phyloP scores from a whole-genome alignment of 208 protist species.

The Crithidia acanthocephali region DNA sequence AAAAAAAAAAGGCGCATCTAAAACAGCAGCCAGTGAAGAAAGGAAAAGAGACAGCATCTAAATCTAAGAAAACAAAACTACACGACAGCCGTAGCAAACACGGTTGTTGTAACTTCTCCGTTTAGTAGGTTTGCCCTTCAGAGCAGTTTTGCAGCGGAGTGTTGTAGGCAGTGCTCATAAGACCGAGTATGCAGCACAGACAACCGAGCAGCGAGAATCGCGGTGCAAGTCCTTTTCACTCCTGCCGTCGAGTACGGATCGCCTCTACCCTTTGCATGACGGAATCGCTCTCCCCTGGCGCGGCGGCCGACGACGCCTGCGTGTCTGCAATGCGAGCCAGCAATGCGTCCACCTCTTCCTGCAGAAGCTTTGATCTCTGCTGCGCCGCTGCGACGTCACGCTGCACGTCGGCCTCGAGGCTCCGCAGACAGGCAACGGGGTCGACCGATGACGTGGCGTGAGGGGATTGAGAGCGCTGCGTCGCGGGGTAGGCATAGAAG shows the following conservation, averaged over 20 bases:
- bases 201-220: too few relatives aligned
- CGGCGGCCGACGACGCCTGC: neutral
- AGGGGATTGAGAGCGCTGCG: conserved; percentile 9
- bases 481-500: conserved; percentile 3
- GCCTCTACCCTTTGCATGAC: conserved; percentile 19
- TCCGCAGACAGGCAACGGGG: conserved; percentile 24
- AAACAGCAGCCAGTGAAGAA: too few relatives aligned
- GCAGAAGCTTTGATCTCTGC: conserved; percentile 14
- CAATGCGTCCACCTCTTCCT: conserved; percentile 27
- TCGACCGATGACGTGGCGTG: conserved; percentile 19
- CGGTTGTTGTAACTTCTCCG: too few relatives aligned
- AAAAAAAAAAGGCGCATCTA: too few relatives aligned
- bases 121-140: too few relatives aligned
- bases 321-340: conserved; percentile 11
- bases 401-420: conserved; percentile 38
- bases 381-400: conserved; percentile 40
- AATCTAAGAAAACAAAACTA: too few relatives aligned
- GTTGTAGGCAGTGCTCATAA: too few relatives aligned
- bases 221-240: neutral
- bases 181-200: too few relatives aligned
- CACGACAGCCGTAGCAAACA: too few relatives aligned
- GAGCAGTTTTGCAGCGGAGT: too few relatives aligned
- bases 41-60: too few relatives aligned
- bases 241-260: conserved; percentile 16
- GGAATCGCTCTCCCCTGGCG: conserved; percentile 16